Percentiles rank a stretch among this genome's conserved stretches.
These are phyloP conservation scores for Mucuna pruriens DNA, from an alignment of 306 rosid genomes.

Conservation along the genomic window DNA sequence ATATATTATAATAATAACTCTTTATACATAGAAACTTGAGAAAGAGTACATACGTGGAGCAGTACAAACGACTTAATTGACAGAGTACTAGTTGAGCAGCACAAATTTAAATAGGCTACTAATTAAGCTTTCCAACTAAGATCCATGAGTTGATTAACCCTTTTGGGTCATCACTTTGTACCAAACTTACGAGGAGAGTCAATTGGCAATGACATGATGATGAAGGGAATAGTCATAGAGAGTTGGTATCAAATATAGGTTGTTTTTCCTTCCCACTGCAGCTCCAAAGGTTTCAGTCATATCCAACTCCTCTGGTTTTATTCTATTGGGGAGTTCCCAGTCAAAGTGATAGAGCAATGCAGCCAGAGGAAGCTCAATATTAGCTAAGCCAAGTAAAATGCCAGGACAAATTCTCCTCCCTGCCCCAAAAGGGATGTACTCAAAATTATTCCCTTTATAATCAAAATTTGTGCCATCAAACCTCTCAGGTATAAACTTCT, in stretches of 20 bases:
- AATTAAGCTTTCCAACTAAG: too few species aligned
- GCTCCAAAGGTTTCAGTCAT: constrained; percentile 43
- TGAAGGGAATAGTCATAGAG: not conserved
- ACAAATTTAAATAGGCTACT: too few species aligned
- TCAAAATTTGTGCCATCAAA: constrained; percentile 13
- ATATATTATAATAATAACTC: too few species aligned
- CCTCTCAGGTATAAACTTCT: constrained; percentile 49
- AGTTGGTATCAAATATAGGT: constrained; percentile 36
- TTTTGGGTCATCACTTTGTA: too few species aligned
- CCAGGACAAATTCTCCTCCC: constrained; percentile 49
- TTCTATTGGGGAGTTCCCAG: constrained; percentile 44
- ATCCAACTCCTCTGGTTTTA: constrained; percentile 40
- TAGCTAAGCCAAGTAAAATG: constrained; percentile 27
- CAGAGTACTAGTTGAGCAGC: too few species aligned
- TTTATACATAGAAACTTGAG: too few species aligned
- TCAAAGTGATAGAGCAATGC: constrained; percentile 40
- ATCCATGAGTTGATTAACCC: too few species aligned
- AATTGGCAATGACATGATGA: too few species aligned
- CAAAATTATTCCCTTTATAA: constrained; percentile 31
- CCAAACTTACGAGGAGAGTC: not conserved
- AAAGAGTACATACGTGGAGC: too few species aligned
- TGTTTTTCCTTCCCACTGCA: constrained; percentile 12
- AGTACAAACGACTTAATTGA: too few species aligned
- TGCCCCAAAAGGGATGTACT: constrained; percentile 45
- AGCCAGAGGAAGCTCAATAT: constrained; percentile 39